phyloP scores from a whole-genome alignment of 805 yeast genomes.

The Blastobotrys attinorum region DNA sequence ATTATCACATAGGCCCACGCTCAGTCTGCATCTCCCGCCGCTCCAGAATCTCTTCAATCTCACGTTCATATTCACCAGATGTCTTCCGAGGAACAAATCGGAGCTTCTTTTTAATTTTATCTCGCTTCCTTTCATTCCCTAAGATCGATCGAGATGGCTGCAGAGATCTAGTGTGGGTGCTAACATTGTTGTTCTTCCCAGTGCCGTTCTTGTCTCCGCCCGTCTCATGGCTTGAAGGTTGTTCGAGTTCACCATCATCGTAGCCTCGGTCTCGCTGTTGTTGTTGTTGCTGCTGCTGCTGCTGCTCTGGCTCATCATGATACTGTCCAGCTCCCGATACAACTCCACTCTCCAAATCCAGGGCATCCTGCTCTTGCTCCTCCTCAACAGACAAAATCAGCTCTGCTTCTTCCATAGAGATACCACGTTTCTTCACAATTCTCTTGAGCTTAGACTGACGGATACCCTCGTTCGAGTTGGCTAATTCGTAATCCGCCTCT shows the following conservation, averaged over 20 bases:
- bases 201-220: background rate
- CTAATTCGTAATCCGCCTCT: constrained; percentile 60
- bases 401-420: background rate
- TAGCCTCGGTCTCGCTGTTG: too few species aligned
- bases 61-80: constrained; percentile 28
- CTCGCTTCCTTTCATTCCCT: constrained; percentile 4
- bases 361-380: constrained; percentile 10
- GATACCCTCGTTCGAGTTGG: constrained; percentile 38
- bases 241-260: too few species aligned
- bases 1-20: background rate
- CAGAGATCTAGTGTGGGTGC: background rate
- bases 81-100: constrained; percentile 21
- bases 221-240: too few species aligned
- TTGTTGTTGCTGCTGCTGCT: too few species aligned
- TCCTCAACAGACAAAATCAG: constrained; percentile 79
- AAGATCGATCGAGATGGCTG: background rate
- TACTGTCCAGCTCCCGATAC: background rate
- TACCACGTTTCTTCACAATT: constrained; percentile 1
- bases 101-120: constrained; percentile 21
- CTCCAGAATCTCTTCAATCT: constrained; percentile 29
- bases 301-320: too few species aligned
- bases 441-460: background rate
- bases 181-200: background rate
- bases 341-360: background rate
- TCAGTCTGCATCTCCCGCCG: constrained; percentile 29